phyloP scores from a whole-genome alignment of 2,329 filamentous ascomycete species.

The Drechslerella stenobrocha region DNA sequence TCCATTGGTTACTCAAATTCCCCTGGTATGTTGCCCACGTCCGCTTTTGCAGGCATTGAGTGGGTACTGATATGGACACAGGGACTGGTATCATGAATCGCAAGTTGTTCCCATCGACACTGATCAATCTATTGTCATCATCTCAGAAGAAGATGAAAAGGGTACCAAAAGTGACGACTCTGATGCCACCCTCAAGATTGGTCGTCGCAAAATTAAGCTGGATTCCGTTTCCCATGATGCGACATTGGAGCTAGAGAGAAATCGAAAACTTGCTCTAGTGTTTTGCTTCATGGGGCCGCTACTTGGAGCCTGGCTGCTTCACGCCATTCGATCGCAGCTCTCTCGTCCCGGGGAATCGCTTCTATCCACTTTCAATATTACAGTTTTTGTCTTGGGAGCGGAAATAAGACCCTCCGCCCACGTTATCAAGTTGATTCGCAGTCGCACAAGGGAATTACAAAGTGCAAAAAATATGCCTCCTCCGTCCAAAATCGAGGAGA shows the following conservation, averaged over 20 bases:
- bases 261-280: slow-evolving; percentile 74
- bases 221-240: slow-evolving; percentile 55
- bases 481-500: slow-evolving; percentile 56
- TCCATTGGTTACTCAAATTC: slow-evolving; percentile 88
- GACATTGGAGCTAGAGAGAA: slow-evolving; percentile 68
- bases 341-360: slow-evolving; percentile 81
- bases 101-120: slow-evolving; percentile 54
- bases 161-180: slow-evolving; percentile 53
- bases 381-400: slow-evolving; percentile 82
- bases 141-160: slow-evolving; percentile 48
- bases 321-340: slow-evolving; percentile 76
- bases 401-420: slow-evolving; percentile 83
- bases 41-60: too few species aligned
- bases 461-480: slow-evolving; percentile 66
- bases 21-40: slow-evolving; percentile 72
- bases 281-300: slow-evolving; percentile 79
- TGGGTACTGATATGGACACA: slow-evolving; percentile 50
- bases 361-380: slow-evolving; percentile 89
- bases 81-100: slow-evolving; percentile 62
- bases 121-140: slow-evolving; percentile 41
- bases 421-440: slow-evolving; percentile 75
- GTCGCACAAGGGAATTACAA: slow-evolving; percentile 79
- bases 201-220: slow-evolving; percentile 17
- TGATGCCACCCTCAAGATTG: slow-evolving; percentile 58
- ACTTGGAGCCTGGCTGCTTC: slow-evolving; percentile 79